Base-by-base conservation (phyloP, 495 filamentous ascomycete genomes). In the Aspergillus asperescens region DNA sequence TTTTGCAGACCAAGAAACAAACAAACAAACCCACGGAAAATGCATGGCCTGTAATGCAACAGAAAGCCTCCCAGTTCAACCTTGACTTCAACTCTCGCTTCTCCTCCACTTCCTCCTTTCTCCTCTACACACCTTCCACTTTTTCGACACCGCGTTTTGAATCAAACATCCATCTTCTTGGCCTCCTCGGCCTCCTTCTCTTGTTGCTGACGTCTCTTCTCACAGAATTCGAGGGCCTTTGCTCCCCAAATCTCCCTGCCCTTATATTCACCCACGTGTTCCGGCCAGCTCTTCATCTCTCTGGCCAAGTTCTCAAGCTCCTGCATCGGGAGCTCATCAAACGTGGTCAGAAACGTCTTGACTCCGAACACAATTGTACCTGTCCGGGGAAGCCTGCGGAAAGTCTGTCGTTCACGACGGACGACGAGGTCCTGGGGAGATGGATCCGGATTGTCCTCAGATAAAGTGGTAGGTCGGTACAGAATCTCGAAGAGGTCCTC, bases 381-480 rank as follows among this genome's bases (percentile, higher is more conserved):
- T 1, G 72, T 74, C 1, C 72, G 69, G 20, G 73, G 73, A 31
- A 83, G 59, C 1, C 76, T 61, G 29, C 70, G 72, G 54, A 83
- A 83, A 0, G 76, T 81, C 57, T 83, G 80, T 18, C 78, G 64
- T 56, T 83, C 80, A 23, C 72, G 67, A 13, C 79, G 72, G 35
- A 83, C 68, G 42, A 76, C 60, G 39, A 81, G 68, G 20, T 78
- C 64, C 8, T 65, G 50, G 0, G 71, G 64, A 1, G 60, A 62
- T n/a, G 71, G 67, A 13, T 67, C 52, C 1, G 66, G 50, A 13
- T 68, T 64, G 40, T 69, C 62, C 39, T 69, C 65, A 6, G 64
- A 72, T 27, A 70, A 63, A 2, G 59, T 56, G 1, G 57, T 61
- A 1, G 62, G 68, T 0, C 69, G 73, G 43, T 68, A 76, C 19